Percentiles rank a stretch among this genome's conserved stretches.
Evolutionary conservation across 2,329 filamentous ascomycete species (phyloP).

Genomic region (Botrytis hyacinthi): DNA sequence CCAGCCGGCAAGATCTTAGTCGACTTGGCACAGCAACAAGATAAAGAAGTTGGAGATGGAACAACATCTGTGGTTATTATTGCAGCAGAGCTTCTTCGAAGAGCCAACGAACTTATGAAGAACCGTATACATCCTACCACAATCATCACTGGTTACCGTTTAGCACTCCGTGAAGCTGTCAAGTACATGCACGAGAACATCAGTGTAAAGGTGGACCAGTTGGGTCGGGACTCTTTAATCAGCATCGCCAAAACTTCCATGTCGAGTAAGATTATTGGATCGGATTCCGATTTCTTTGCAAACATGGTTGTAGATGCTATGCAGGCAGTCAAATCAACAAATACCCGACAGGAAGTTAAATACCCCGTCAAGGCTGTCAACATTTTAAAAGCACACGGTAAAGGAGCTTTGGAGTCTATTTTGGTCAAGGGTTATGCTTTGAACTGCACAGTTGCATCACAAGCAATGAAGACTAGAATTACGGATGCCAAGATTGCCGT

Average conservation of each 20-base stretch:
- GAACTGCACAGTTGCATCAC: conserved; percentile 97
- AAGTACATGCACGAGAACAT: conserved; percentile 99
- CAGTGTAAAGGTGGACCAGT: conserved; percentile 88
- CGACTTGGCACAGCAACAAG: conserved; percentile 95
- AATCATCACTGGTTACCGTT: conserved; percentile 96
- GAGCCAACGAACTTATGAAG: conserved; percentile 98
- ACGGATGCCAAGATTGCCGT: conserved; percentile 95
- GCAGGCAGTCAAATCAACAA: conserved; percentile 88
- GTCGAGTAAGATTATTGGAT: conserved; percentile 98
- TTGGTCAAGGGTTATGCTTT: conserved; percentile 95
- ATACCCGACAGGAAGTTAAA: conserved; percentile 86
- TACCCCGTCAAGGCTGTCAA: conserved; percentile 99
- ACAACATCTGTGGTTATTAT: conserved; percentile 98
- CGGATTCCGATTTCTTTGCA: conserved; percentile 94
- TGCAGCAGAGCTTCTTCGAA: conserved; percentile 86
- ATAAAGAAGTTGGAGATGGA: conserved; percentile 97
- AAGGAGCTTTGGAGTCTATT: conserved; percentile 82
- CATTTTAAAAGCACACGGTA: conserved; percentile 96
- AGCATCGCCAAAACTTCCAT: conserved; percentile 98
- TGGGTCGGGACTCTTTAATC: conserved; percentile 85
- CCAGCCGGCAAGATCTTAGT: conserved; percentile 98
- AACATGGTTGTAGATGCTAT: conserved; percentile 98
- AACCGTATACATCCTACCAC: conserved; percentile 99
- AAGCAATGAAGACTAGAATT: conserved; percentile 94
- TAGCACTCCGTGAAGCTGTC: conserved; percentile 91